These are phyloP conservation scores for Penicillium taxi DNA, from an alignment of 495 filamentous ascomycete genomes.

Conservation along the genomic window DNA sequence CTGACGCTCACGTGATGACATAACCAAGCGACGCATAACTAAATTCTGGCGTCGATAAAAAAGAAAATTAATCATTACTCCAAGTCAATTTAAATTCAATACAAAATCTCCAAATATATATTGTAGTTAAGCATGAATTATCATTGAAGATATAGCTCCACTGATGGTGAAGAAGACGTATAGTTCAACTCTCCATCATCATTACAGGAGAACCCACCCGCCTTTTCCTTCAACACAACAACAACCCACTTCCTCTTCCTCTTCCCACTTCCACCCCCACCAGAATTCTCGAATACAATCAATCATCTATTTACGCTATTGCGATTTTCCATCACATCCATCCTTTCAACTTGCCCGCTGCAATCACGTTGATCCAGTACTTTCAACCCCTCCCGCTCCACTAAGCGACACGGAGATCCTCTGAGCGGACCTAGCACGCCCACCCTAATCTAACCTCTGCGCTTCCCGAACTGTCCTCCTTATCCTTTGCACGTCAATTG, in stretches of 20 bases:
- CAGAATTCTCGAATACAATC: slow-evolving; percentile 1
- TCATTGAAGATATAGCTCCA: not conserved
- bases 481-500: slow-evolving; percentile 15
- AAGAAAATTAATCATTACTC: too few species aligned
- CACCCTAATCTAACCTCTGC: slow-evolving; percentile 25
- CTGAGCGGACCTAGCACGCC: slow-evolving; percentile 28
- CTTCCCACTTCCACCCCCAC: slow-evolving; percentile 2
- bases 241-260: slow-evolving; percentile 12
- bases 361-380: slow-evolving; percentile 17
- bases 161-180: not conserved
- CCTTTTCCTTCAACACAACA: slow-evolving; percentile 23
- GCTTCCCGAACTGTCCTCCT: slow-evolving; percentile 6
- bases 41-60: too few species aligned
- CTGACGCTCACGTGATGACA: too few species aligned
- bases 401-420: slow-evolving; percentile 43
- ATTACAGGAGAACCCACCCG: slow-evolving; percentile 28
- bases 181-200: slow-evolving; percentile 14
- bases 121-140: not conserved
- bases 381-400: slow-evolving; percentile 30
- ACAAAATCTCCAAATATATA: too few species aligned
- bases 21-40: too few species aligned
- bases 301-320: not conserved
- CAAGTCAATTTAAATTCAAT: too few species aligned
- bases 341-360: slow-evolving; percentile 1
- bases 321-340: not conserved